These are phyloP conservation scores for Aspergillus novofumigatus DNA, from an alignment of 2,329 filamentous ascomycete genomes.

Conservation along the genomic window DNA sequence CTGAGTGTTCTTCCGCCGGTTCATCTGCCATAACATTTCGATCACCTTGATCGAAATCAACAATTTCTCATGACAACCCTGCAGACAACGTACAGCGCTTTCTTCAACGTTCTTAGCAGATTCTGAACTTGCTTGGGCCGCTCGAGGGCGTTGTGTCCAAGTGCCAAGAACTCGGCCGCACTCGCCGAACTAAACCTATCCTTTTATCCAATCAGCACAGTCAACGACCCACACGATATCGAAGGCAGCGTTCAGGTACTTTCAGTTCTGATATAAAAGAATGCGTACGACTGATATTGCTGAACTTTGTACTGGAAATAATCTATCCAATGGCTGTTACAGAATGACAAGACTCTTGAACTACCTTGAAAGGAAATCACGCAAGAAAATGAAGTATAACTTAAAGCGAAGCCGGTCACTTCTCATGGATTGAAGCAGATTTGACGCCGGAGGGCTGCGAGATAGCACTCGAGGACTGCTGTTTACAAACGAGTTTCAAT, in stretches of 20 bases:
- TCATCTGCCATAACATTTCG: background rate
- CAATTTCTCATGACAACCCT: background rate
- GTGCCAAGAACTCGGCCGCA: background rate
- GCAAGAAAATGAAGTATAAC: background rate
- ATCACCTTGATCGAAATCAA: background rate
- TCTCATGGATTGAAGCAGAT: background rate
- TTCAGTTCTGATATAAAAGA: background rate
- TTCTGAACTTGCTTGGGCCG: background rate
- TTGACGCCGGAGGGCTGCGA: too few species aligned
- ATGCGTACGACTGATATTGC: too few species aligned
- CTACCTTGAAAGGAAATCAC: background rate
- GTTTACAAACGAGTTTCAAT: too few species aligned
- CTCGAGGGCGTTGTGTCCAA: background rate
- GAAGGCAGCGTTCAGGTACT: too few species aligned
- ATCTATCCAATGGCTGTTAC: background rate
- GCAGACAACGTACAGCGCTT: background rate
- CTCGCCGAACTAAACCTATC: background rate
- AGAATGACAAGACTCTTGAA: too few species aligned
- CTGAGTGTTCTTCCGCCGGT: background rate
- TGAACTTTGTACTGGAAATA: background rate
- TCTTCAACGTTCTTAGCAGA: background rate
- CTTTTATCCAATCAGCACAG: background rate
- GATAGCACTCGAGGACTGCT: too few species aligned
- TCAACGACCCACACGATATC: too few species aligned
- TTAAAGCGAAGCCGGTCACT: background rate